A percentile compares a stretch with the other conserved stretches of the same genome.
phyloP scores from a whole-genome alignment of 257 asterid species.

The Nyctanthes arbortristis region DNA sequence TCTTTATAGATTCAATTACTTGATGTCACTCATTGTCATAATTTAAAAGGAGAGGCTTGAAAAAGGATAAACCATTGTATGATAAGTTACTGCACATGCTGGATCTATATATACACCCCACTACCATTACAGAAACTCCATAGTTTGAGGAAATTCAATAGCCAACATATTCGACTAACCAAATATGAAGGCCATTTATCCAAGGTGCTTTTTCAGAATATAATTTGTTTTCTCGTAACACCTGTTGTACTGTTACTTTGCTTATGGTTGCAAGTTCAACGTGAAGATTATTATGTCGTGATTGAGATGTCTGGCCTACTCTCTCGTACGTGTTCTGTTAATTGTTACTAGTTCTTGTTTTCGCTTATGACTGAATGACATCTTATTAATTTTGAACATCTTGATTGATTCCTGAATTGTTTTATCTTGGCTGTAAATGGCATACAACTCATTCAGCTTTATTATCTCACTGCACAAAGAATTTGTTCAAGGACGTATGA shows the following conservation, averaged over 20 bases:
- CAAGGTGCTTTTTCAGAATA: neutral
- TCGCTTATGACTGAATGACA: neutral
- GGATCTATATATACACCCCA: neutral
- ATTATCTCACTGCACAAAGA: neutral
- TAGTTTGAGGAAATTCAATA: neutral
- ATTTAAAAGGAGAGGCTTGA: no score
- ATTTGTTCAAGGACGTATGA: neutral
- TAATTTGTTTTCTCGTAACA: neutral
- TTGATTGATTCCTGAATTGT: neutral
- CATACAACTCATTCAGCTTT: no score
- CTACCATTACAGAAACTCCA: neutral
- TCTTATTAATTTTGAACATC: neutral
- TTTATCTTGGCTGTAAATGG: no score
- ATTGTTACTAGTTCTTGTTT: neutral
- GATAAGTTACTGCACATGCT: no score
- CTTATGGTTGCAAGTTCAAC: no score
- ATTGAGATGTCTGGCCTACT: no score
- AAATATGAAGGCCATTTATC: neutral
- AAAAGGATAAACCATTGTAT: no score
- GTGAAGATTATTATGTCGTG: no score
- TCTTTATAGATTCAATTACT: no score
- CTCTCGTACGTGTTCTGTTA: neutral
- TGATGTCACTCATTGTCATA: no score
- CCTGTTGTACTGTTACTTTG: neutral
- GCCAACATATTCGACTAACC: neutral